These are phyloP conservation scores for Phyllostachys edulis DNA, from an alignment of 176 grass and related monocot genomes.

Conservation along the genomic window DNA sequence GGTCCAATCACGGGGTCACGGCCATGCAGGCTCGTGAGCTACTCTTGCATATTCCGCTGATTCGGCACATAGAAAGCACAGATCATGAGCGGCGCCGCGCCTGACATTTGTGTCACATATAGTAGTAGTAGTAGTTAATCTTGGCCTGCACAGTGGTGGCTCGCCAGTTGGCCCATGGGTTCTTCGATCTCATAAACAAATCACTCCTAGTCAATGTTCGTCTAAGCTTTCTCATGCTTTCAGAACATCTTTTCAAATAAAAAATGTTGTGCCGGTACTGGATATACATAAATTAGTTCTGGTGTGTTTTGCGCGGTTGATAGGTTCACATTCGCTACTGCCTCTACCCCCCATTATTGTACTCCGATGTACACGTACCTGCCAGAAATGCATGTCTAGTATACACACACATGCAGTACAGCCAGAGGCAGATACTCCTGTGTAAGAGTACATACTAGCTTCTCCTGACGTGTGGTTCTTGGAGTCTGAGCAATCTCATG, in stretches of 20 bases:
- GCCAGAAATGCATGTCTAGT: not conserved
- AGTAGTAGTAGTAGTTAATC: not conserved
- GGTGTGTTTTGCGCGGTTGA: not conserved
- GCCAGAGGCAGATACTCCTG: not conserved
- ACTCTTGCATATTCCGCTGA: constrained; percentile 34
- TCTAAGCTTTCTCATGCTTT: constrained; percentile 5
- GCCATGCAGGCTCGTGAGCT: not conserved
- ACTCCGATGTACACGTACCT: not conserved
- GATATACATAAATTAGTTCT: not conserved
- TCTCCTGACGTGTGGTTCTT: not conserved
- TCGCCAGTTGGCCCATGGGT: constrained; percentile 1
- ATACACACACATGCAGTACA: not conserved
- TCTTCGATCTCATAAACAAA: constrained; percentile 31
- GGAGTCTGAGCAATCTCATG: not conserved
- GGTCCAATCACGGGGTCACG: not conserved
- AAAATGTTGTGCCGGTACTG: not conserved
- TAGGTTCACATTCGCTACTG: constrained; percentile 12
- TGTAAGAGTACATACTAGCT: not conserved
- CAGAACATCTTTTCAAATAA: constrained; percentile 9
- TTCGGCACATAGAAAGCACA: constrained; percentile 27
- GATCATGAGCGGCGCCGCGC: constrained; percentile 25
- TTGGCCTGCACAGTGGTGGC: not conserved
- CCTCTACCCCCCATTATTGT: constrained; percentile 18
- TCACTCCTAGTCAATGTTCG: constrained; percentile 1
- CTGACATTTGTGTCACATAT: not conserved